Percentiles rank a stretch among this genome's conserved stretches.
phyloP scores from a whole-genome alignment of 2,329 filamentous ascomycete species.

The Curvularia verruculosa region DNA sequence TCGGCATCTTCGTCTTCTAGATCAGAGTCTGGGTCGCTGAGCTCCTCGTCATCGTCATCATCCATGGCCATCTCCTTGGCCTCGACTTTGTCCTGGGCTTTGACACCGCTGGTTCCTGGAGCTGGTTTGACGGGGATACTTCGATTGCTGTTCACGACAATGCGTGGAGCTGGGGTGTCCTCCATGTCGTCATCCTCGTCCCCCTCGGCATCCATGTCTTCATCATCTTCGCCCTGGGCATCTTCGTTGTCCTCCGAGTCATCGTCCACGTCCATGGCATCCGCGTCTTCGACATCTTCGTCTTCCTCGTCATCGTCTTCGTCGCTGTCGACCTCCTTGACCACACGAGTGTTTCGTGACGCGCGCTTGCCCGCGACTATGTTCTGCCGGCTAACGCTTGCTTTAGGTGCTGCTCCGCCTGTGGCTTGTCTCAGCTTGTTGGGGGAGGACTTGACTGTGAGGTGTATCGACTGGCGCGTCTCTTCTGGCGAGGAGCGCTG shows the following conservation, averaged over 20 bases:
- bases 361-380: constrained; percentile 48
- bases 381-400: constrained; percentile 44
- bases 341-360: constrained; percentile 47
- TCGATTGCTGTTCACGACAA: constrained; percentile 31
- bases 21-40: constrained; percentile 49
- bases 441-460: constrained; percentile 58
- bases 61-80: constrained; percentile 58
- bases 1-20: constrained; percentile 56
- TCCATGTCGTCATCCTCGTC: constrained; percentile 49
- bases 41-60: constrained; percentile 55
- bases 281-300: constrained; percentile 45
- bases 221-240: constrained; percentile 48
- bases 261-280: constrained; percentile 49
- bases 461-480: constrained; percentile 53
- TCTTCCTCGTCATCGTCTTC: constrained; percentile 50
- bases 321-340: constrained; percentile 50
- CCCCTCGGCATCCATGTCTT: constrained; percentile 48
- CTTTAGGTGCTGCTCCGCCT: constrained; percentile 39
- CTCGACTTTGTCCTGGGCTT: constrained; percentile 53
- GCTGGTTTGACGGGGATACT: constrained; percentile 44
- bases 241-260: constrained; percentile 50
- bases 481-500: constrained; percentile 51
- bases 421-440: constrained; percentile 58
- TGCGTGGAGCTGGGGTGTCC: constrained; percentile 38
- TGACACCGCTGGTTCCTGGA: constrained; percentile 41